phyloP scores from a whole-genome alignment of 768 basidiomycete species.

The Phanerodontia chrysosporium region DNA sequence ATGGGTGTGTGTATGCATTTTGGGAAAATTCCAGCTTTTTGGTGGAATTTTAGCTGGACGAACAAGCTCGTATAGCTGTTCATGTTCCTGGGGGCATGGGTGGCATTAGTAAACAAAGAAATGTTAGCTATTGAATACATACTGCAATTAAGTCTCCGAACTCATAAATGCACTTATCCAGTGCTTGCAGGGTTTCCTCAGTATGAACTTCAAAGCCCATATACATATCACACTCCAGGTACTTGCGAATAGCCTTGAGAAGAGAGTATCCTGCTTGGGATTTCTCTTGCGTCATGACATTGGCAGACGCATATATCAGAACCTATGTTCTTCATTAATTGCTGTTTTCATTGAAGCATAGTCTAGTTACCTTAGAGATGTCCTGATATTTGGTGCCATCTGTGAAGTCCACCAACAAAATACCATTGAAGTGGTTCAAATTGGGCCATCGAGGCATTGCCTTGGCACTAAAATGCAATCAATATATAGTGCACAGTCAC shows the following conservation, averaged over 20 bases:
- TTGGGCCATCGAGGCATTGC: not conserved
- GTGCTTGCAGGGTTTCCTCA: conserved; percentile 1
- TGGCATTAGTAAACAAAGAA: not conserved
- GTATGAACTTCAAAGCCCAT: conserved; percentile 6
- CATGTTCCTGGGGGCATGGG: not conserved
- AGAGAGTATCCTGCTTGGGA: not conserved
- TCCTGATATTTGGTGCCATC: conserved; percentile 1
- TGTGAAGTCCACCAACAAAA: not conserved
- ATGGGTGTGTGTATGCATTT: conserved; percentile 13
- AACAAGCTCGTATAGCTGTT: not conserved
- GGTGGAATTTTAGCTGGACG: not conserved
- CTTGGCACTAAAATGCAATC: not conserved
- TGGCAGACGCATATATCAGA: not conserved
- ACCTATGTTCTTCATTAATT: not conserved
- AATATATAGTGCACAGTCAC: too few relatives aligned
- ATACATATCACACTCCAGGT: conserved; percentile 6
- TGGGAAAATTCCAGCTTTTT: conserved; percentile 15
- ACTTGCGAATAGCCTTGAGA: not conserved
- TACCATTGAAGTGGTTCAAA: not conserved
- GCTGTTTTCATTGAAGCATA: not conserved
- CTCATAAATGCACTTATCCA: not conserved
- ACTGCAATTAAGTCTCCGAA: not conserved
- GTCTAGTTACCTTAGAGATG: not conserved
- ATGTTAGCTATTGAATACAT: not conserved
- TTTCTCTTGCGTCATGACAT: not conserved